phyloP scores from a whole-genome alignment of 139 green algal genomes.

The Ettlia oleoabundans region DNA sequence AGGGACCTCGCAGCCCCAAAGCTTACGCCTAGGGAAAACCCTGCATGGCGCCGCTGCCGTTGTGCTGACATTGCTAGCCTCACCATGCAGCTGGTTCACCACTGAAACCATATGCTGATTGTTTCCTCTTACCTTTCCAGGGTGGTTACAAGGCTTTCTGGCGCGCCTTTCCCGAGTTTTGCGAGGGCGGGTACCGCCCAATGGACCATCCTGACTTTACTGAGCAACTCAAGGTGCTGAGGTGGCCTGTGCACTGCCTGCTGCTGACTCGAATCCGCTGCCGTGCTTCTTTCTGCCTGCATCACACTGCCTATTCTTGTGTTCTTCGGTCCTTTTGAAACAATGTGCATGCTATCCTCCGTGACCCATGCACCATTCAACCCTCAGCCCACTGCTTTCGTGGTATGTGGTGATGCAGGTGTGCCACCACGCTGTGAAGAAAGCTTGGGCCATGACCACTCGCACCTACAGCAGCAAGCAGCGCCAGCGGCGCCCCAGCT shows the following conservation, averaged over 20 bases:
- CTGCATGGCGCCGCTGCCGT: too few relatives aligned
- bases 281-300: background rate
- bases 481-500: conserved; percentile 13
- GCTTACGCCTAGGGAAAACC: too few relatives aligned
- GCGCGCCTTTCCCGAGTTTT: background rate
- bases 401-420: conserved; percentile 3
- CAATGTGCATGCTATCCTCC: too few relatives aligned
- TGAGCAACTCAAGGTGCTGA: conserved; percentile 16
- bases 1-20: too few relatives aligned
- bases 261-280: too few relatives aligned
- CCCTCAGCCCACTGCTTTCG: too few relatives aligned
- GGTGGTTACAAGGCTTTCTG: conserved; percentile 36
- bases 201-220: conserved; percentile 27
- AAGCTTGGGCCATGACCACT: conserved; percentile 16
- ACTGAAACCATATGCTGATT: background rate
- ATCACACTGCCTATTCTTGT: background rate
- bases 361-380: too few relatives aligned
- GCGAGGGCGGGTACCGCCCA: conserved; percentile 17
- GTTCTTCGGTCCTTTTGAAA: background rate
- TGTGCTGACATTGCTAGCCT: too few relatives aligned
- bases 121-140: background rate
- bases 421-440: conserved; percentile 20
- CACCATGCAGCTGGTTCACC: background rate
- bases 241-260: background rate
- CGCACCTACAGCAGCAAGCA: background rate